Percentiles rank a stretch among this genome's conserved stretches.
Conservation (phyloP, 1,139 yeast genomes). For the Scheffersomyces illinoinensis region DNA sequence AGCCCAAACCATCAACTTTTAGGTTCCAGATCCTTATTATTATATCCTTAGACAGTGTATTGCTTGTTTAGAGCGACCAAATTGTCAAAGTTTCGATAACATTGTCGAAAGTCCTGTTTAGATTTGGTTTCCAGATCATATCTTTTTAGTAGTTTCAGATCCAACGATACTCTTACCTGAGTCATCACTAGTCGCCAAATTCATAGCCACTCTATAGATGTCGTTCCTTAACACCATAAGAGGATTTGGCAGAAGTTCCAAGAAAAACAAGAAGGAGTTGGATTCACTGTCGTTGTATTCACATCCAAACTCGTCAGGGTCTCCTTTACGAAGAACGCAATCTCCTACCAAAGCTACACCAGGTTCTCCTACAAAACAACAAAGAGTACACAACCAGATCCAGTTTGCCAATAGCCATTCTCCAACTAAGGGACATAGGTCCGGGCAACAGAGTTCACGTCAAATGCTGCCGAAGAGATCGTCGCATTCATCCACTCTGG, state of each 20-base stretch:
- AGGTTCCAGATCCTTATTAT: background rate
- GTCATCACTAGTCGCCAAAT: background rate
- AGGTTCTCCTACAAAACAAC: constrained; percentile 31
- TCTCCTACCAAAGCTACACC: constrained; percentile 34
- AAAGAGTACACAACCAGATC: constrained; percentile 21
- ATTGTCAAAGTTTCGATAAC: background rate
- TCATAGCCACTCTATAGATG: constrained; percentile 20
- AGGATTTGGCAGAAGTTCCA: constrained; percentile 66
- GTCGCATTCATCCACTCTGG: constrained; percentile 2
- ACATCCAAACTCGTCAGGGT: constrained; percentile 33
- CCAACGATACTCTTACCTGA: background rate
- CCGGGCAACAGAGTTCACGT: constrained; percentile 16
- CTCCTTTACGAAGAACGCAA: constrained; percentile 39
- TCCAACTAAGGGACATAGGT: constrained; percentile 34
- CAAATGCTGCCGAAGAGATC: constrained; percentile 22
- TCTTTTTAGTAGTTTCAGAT: background rate
- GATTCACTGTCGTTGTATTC: constrained; percentile 37
- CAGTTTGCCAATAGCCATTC: constrained; percentile 29
- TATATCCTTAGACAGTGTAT: background rate
- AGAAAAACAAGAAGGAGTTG: constrained; percentile 50
- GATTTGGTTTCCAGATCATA: background rate
- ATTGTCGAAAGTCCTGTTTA: background rate
- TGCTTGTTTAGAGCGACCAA: background rate
- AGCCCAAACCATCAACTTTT: background rate
- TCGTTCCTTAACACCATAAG: constrained; percentile 50